These are phyloP conservation scores for Piromyces sp. DNA, from an alignment of 192 early-diverging fungal species.

Conservation along the genomic window DNA sequence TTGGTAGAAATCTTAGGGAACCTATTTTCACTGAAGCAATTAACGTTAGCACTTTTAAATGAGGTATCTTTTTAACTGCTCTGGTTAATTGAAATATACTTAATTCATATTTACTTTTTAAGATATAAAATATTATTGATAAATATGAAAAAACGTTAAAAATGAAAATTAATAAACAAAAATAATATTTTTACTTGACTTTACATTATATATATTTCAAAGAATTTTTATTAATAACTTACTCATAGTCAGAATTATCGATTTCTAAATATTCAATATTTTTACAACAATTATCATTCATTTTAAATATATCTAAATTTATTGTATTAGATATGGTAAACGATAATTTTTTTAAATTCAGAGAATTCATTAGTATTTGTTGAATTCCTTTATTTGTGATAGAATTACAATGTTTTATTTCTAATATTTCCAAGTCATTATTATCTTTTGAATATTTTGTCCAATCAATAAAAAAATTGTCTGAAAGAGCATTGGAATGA, in stretches of 20 bases:
- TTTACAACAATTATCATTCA: not conserved
- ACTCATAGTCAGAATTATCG: not conserved
- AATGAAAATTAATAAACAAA: no score
- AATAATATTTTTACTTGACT: no score
- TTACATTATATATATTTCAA: no score
- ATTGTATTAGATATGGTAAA: not conserved
- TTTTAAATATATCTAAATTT: not conserved
- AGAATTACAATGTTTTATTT: not conserved
- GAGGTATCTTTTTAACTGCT: not conserved
- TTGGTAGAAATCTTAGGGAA: not conserved
- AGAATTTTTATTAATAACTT: not conserved
- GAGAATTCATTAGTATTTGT: not conserved
- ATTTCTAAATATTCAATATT: not conserved
- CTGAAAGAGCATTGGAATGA: not conserved
- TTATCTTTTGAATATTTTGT: not conserved
- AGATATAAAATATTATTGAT: no score
- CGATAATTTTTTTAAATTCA: not conserved
- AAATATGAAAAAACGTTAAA: no score
- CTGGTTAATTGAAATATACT: not conserved
- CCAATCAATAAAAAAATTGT: not conserved
- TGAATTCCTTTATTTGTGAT: not conserved
- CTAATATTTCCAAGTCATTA: not conserved
- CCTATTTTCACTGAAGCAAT: not conserved
- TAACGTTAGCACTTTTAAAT: not conserved
- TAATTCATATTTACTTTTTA: not conserved